phyloP scores from a whole-genome alignment of 78 protist genomes.

The Monocercomonoides exilis region DNA sequence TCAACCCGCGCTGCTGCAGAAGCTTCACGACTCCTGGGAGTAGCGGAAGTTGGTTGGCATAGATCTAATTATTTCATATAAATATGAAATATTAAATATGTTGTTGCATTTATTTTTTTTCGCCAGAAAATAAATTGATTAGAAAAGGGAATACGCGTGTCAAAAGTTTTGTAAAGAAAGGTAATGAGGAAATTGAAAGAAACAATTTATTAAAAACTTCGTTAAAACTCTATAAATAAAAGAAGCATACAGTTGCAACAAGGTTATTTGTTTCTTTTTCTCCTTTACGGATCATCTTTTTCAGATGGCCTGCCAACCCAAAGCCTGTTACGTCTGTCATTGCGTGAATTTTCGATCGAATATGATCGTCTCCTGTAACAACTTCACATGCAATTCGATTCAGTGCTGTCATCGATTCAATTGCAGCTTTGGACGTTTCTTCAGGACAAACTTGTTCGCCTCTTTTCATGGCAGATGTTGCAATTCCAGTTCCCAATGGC shows the following conservation, averaged over 20 bases:
- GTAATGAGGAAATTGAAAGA: neutral
- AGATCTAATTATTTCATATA: too few species aligned
- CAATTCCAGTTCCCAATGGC: constrained; percentile 36
- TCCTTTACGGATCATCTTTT: neutral
- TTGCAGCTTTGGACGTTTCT: neutral
- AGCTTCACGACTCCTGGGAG: neutral
- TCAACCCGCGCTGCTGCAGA: neutral
- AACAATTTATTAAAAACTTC: neutral
- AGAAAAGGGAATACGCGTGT: neutral
- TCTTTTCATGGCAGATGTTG: neutral
- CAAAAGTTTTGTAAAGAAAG: neutral
- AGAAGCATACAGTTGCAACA: neutral
- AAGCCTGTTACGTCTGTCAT: constrained; percentile 34
- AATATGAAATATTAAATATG: too few species aligned
- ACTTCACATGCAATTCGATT: neutral
- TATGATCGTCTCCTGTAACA: neutral
- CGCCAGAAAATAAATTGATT: neutral
- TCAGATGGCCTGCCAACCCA: constrained; percentile 20
- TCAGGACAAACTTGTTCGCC: neutral
- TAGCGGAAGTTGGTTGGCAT: neutral
- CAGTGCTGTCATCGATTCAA: neutral
- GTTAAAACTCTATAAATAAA: too few species aligned
- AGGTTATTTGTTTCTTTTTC: neutral
- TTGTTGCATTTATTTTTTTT: too few species aligned
- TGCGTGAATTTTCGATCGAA: neutral